A percentile compares a stretch with the other conserved stretches of the same genome.
Conservation (phyloP, 1,284 basidiomycete genomes). For the Apiotrichum gamsii region DNA sequence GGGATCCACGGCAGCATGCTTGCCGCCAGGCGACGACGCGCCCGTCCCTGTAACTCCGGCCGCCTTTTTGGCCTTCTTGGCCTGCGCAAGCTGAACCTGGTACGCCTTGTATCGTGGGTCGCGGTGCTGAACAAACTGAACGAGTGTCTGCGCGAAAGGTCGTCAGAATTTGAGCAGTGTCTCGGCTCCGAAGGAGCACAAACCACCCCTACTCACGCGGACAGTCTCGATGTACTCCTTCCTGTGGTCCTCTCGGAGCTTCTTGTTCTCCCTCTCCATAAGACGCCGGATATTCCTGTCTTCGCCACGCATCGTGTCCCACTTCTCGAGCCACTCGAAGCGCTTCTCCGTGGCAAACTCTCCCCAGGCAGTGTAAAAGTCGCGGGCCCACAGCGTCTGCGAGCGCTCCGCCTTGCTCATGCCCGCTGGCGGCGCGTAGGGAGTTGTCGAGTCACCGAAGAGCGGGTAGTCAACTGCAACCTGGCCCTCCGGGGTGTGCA, state of each 20-base stretch:
- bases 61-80: slow-evolving; percentile 11
- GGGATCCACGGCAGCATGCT: slow-evolving; percentile 19
- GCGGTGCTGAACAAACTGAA: slow-evolving; percentile 81
- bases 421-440: slow-evolving; percentile 54
- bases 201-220: slow-evolving; percentile 65
- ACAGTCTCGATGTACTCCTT: slow-evolving; percentile 92
- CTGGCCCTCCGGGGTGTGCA: slow-evolving; percentile 52
- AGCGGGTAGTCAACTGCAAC: slow-evolving; percentile 58
- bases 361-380: slow-evolving; percentile 82
- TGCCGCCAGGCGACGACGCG: slow-evolving; percentile 8
- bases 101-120: slow-evolving; percentile 84
- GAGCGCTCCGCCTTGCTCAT: slow-evolving; percentile 48
- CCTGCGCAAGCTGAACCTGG: slow-evolving; percentile 52
- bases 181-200: too few relatives aligned
- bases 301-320: slow-evolving; percentile 76
- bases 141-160: slow-evolving; percentile 59
- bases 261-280: slow-evolving; percentile 97
- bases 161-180: background rate
- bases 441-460: slow-evolving; percentile 75
- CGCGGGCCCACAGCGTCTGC: slow-evolving; percentile 51
- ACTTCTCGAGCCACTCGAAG: slow-evolving; percentile 83
- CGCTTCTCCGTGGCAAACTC: slow-evolving; percentile 84
- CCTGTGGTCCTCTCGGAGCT: slow-evolving; percentile 75
- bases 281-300: slow-evolving; percentile 76
- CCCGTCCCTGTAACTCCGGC: background rate